Percentiles rank a stretch among this genome's conserved stretches.
These are phyloP conservation scores for Bonnemaisonia californica DNA, from an alignment of 31 red algal genomes.

Conservation along the genomic window DNA sequence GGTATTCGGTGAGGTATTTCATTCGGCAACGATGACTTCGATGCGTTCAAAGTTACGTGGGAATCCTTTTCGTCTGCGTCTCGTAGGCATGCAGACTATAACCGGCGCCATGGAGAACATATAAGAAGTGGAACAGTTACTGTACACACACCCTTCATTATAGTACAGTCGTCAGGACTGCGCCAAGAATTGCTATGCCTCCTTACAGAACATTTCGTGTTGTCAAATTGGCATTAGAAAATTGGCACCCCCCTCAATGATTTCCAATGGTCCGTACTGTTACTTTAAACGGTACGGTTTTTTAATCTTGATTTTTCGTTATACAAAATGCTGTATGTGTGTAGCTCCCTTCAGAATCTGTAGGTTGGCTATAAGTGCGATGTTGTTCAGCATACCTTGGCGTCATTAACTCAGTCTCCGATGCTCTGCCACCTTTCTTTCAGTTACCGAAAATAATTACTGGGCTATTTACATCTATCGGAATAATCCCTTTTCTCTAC, in stretches of 20 bases:
- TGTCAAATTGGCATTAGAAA: background rate
- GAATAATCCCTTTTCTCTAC: too few species aligned
- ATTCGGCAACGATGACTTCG: background rate
- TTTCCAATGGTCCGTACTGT: background rate
- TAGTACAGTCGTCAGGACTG: slow-evolving; percentile 12
- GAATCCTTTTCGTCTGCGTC: slow-evolving; percentile 20
- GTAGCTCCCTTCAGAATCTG: too few species aligned
- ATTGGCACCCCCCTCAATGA: background rate
- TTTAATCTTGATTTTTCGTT: too few species aligned
- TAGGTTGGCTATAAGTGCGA: too few species aligned
- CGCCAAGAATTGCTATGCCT: background rate
- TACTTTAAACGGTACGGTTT: slow-evolving; percentile 19
- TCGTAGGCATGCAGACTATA: slow-evolving; percentile 13
- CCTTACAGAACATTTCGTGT: background rate
- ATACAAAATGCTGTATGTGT: too few species aligned
- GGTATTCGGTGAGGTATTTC: background rate
- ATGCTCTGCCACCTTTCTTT: too few species aligned
- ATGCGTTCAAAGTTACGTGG: slow-evolving; percentile 9
- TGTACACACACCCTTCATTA: slow-evolving; percentile 2
- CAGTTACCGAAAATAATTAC: too few species aligned
- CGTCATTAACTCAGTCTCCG: too few species aligned
- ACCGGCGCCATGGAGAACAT: slow-evolving; percentile 11
- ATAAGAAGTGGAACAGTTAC: background rate
- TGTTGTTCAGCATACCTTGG: too few species aligned
- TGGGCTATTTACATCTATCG: too few species aligned